Percentiles rank a stretch among this genome's conserved stretches.
These are phyloP conservation scores for Spergularia marina DNA, from an alignment of 148 eudicot genomes.

Conservation along the genomic window DNA sequence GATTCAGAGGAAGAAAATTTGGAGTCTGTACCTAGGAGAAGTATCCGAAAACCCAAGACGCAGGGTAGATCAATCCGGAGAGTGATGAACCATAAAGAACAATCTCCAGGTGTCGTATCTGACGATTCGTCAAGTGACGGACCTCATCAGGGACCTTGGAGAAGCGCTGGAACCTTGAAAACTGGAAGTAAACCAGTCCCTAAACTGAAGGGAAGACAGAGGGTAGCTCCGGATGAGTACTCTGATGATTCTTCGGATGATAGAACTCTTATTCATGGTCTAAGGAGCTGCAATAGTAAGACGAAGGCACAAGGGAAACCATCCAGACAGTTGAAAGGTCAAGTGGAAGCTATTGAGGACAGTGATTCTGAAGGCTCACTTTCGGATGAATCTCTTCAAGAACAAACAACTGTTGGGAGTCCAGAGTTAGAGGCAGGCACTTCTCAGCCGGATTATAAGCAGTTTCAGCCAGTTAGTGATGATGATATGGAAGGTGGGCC, in stretches of 20 bases:
- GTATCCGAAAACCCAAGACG: conserved; percentile 31
- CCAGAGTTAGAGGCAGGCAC: conserved; percentile 21
- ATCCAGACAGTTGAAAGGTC: conserved; percentile 11
- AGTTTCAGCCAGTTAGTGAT: conserved; percentile 34
- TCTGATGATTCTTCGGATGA: conserved; percentile 34
- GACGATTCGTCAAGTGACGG: conserved; percentile 19
- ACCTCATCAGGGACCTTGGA: conserved; percentile 34
- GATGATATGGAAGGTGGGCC: conserved; percentile 67
- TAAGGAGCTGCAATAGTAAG: conserved; percentile 18
- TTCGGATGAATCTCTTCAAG: conserved; percentile 23
- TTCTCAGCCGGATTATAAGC: conserved; percentile 25
- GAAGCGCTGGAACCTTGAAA: conserved; percentile 29
- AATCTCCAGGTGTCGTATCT: conserved; percentile 28
- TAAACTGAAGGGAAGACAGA: conserved; percentile 18
- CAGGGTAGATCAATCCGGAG: conserved; percentile 32
- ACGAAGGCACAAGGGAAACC: conserved; percentile 18
- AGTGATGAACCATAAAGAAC: conserved; percentile 37
- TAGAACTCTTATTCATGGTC: conserved; percentile 18
- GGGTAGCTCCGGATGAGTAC: conserved; percentile 1
- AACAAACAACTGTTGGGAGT: conserved; percentile 8
- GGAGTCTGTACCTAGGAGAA: conserved; percentile 35
- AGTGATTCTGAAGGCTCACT: conserved; percentile 30
- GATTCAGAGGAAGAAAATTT: conserved; percentile 32
- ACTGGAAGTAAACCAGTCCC: conserved; percentile 9
- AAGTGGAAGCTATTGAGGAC: conserved; percentile 19